Conservation (phyloP, 768 basidiomycete genomes). For the Flagelloscypha sp. region DNA sequence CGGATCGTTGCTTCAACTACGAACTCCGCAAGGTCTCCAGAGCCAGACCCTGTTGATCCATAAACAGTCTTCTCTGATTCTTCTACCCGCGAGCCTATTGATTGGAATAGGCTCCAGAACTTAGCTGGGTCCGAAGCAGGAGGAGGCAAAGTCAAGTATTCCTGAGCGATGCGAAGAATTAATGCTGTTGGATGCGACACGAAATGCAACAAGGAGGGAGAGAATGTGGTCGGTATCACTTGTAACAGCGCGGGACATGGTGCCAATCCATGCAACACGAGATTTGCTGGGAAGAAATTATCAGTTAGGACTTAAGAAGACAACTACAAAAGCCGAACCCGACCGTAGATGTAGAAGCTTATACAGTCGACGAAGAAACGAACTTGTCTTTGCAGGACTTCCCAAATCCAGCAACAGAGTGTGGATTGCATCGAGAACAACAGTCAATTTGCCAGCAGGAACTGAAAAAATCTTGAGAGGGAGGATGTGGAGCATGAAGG, state of each 20-base stretch:
- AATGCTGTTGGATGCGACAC: constrained; percentile 65
- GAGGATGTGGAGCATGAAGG: constrained; percentile 5
- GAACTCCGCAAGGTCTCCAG: constrained; percentile 37
- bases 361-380: constrained; percentile 42
- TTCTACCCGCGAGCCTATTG: constrained; percentile 50
- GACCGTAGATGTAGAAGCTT: constrained; percentile 35
- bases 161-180: constrained; percentile 55
- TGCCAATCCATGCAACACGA: constrained; percentile 49
- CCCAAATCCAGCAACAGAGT: constrained; percentile 52
- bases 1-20: constrained; percentile 56
- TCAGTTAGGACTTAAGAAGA: constrained; percentile 1
- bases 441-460: constrained; percentile 40
- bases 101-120: constrained; percentile 76
- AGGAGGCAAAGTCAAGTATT: constrained; percentile 67
- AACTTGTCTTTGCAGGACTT: constrained; percentile 45
- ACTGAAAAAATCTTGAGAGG: constrained; percentile 19
- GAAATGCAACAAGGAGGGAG: constrained; percentile 53
- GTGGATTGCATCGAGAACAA: constrained; percentile 69
- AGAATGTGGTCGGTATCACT: constrained; percentile 56
- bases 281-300: constrained; percentile 15
- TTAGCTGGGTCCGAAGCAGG: constrained; percentile 52
- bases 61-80: constrained; percentile 58
- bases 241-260: constrained; percentile 43
- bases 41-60: constrained; percentile 45
- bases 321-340: constrained; percentile 30